Conservation (phyloP, 2,329 filamentous ascomycete genomes). For the Pseudopyricularia javanii region DNA sequence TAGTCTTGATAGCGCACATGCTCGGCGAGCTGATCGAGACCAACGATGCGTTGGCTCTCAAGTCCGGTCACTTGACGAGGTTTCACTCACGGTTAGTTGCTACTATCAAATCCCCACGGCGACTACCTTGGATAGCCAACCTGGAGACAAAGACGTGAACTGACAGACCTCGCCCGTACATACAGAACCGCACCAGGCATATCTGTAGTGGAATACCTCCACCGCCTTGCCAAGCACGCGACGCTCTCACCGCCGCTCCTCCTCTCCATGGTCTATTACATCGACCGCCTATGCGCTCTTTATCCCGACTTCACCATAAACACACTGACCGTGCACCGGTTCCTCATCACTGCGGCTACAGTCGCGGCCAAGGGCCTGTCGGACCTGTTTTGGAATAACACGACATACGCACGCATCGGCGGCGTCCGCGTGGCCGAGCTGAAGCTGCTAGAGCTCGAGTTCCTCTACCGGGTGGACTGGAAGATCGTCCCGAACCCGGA, state of each 20-base stretch:
- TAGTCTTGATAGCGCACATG: constrained; percentile 88
- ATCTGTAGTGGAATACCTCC: constrained; percentile 85
- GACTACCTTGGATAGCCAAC: too few relatives aligned
- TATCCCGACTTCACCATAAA: constrained; percentile 95
- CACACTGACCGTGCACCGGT: constrained; percentile 91
- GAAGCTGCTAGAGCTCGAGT: constrained; percentile 84
- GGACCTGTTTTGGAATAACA: constrained; percentile 97
- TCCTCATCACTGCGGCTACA: constrained; percentile 88
- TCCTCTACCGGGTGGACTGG: constrained; percentile 87
- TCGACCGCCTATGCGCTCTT: constrained; percentile 82
- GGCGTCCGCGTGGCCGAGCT: constrained; percentile 84
- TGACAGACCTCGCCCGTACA: constrained; percentile 7
- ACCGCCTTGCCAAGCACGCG: constrained; percentile 84
- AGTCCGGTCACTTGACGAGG: constrained; percentile 75
- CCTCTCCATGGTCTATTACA: constrained; percentile 98
- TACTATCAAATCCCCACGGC: too few relatives aligned
- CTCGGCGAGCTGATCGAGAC: constrained; percentile 86
- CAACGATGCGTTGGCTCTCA: constrained; percentile 78
- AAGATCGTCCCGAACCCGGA: constrained; percentile 94
- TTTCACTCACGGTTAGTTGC: constrained; percentile 75
- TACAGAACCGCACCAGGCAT: constrained; percentile 66
- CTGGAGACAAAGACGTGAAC: constrained; percentile 1
- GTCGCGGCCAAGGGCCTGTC: constrained; percentile 93
- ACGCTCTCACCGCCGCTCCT: constrained; percentile 86
- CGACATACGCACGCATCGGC: constrained; percentile 86